phyloP scores from a whole-genome alignment of 345 rosid genomes.

The Cochlearia excelsa region DNA sequence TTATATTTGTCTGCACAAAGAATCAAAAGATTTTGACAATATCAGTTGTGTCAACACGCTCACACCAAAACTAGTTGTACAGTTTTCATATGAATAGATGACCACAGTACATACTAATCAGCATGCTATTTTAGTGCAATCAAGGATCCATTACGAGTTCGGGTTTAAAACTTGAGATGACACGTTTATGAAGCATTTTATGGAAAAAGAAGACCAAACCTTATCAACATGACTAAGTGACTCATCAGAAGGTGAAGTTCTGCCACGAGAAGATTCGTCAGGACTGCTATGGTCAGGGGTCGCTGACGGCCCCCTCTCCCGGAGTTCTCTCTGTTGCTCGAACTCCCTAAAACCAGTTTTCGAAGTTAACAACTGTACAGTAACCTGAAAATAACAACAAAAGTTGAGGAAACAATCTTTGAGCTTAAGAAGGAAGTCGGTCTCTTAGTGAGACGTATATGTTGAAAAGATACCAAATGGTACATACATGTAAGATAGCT shows the following conservation, averaged over 20 bases:
- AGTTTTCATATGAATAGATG: slow-evolving; percentile 2
- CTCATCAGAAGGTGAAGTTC: slow-evolving; percentile 54
- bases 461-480: slow-evolving; percentile 25
- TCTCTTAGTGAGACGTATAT: slow-evolving; percentile 16
- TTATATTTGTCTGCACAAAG: slow-evolving; percentile 51
- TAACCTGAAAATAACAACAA: slow-evolving; percentile 52
- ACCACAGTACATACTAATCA: slow-evolving; percentile 13
- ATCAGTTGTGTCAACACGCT: slow-evolving; percentile 13
- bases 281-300: slow-evolving; percentile 56
- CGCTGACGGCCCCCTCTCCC: slow-evolving; percentile 72
- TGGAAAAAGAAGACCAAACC: slow-evolving; percentile 42
- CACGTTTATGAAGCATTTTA: slow-evolving; percentile 15
- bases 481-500: slow-evolving; percentile 84
- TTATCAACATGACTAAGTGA: slow-evolving; percentile 50
- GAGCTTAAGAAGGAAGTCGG: slow-evolving; percentile 12
- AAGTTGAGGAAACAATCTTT: slow-evolving; percentile 23
- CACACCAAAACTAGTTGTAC: slow-evolving; percentile 5
- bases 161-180: slow-evolving; percentile 13
- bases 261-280: slow-evolving; percentile 54
- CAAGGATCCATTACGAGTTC: slow-evolving; percentile 4
- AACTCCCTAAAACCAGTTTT: slow-evolving; percentile 99
- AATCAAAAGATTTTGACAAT: slow-evolving; percentile 17
- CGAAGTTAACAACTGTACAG: slow-evolving; percentile 88
- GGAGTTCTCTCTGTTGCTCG: slow-evolving; percentile 92
- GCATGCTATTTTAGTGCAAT: slow-evolving; percentile 1